Evolutionary conservation across 495 filamentous ascomycete species (phyloP).

Genomic region (Aspergillus coremiiformis): DNA sequence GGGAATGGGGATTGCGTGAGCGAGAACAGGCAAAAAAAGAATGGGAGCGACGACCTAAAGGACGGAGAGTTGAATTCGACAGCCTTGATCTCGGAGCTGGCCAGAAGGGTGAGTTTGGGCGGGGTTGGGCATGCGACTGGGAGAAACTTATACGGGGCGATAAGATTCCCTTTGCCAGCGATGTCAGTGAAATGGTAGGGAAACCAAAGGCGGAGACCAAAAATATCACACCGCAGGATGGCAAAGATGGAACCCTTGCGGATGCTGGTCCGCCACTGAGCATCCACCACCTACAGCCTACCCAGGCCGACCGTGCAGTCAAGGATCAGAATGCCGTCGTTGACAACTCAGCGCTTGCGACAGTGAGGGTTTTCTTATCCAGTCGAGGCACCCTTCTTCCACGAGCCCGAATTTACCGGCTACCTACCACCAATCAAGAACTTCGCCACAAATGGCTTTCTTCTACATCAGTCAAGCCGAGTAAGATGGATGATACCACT

Average conservation of each 20-base stretch:
- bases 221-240: background rate
- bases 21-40: slow-evolving; percentile 50
- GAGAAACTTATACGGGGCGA: slow-evolving; percentile 47
- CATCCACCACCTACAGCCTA: slow-evolving; percentile 21
- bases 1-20: slow-evolving; percentile 65
- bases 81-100: slow-evolving; percentile 67
- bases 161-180: background rate
- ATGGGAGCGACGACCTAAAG: slow-evolving; percentile 78
- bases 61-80: slow-evolving; percentile 69
- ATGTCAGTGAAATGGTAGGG: slow-evolving; percentile 7
- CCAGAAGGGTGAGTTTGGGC: slow-evolving; percentile 75
- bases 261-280: slow-evolving; percentile 19
- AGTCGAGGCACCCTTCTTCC: slow-evolving; percentile 51
- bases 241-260: background rate
- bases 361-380: slow-evolving; percentile 52
- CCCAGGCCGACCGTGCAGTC: slow-evolving; percentile 5
- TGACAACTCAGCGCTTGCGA: slow-evolving; percentile 37
- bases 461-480: slow-evolving; percentile 13
- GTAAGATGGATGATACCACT: background rate
- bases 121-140: slow-evolving; percentile 86
- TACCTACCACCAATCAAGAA: slow-evolving; percentile 43
- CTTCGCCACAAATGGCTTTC: slow-evolving; percentile 51
- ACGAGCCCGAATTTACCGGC: slow-evolving; percentile 66
- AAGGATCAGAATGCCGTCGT: slow-evolving; percentile 8
- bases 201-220: slow-evolving; percentile 14